Conservation (phyloP, 2,329 filamentous ascomycete genomes). For the Coniochaeta prunicola region DNA sequence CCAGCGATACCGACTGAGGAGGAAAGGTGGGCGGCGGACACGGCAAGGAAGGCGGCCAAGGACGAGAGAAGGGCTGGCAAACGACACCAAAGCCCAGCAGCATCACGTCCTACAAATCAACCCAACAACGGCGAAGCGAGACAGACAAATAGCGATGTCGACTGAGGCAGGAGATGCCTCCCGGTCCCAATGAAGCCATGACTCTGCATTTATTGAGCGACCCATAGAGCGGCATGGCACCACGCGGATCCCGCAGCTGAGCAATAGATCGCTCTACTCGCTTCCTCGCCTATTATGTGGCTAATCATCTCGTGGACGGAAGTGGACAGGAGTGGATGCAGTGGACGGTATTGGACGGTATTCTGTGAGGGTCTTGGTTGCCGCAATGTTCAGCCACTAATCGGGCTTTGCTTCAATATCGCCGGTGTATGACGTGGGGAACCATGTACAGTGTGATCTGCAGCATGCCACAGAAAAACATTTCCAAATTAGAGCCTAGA, state of each 20-base stretch:
- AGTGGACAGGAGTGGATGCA: too few species aligned
- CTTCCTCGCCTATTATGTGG: background rate
- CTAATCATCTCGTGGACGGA: background rate
- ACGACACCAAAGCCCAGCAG: background rate
- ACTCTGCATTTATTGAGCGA: too few species aligned
- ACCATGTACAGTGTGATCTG: background rate
- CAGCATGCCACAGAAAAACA: background rate
- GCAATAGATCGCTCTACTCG: background rate
- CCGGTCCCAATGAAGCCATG: too few species aligned
- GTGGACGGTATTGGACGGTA: too few species aligned
- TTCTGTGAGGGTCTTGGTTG: background rate
- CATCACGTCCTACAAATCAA: slow-evolving; percentile 9
- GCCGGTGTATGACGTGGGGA: background rate
- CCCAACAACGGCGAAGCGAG: background rate
- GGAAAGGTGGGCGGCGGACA: slow-evolving; percentile 49
- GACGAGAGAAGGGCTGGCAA: slow-evolving; percentile 40
- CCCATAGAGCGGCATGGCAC: background rate
- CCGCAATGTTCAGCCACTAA: background rate
- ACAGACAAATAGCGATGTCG: background rate
- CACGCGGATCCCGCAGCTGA: background rate
- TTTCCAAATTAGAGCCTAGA: background rate
- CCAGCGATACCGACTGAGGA: slow-evolving; percentile 58
- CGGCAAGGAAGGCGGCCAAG: slow-evolving; percentile 50
- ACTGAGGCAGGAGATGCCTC: background rate
- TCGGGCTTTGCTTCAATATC: background rate